Percentiles rank a stretch among this genome's conserved stretches.
Conservation (phyloP, 257 asterid genomes). For the Solanum boliviense region DNA sequence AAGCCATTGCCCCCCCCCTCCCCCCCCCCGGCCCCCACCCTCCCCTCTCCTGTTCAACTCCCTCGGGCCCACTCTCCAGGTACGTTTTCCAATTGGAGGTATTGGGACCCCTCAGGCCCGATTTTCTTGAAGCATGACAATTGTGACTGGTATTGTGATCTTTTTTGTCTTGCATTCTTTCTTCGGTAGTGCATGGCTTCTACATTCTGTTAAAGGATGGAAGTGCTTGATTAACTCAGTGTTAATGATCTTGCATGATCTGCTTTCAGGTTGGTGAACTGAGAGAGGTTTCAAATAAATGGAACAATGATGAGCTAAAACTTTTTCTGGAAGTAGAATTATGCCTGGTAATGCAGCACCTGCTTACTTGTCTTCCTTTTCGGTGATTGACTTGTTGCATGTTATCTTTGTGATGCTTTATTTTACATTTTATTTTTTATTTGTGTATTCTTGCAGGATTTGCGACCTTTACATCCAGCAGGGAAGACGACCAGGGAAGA, state of each 20-base stretch:
- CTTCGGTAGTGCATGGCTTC: background rate
- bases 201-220: background rate
- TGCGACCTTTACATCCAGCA: conserved; percentile 42
- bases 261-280: conserved; percentile 55
- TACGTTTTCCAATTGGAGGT: background rate
- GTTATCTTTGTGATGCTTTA: background rate
- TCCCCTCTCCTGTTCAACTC: background rate
- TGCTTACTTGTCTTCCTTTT: background rate
- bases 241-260: conserved; percentile 3
- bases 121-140: background rate
- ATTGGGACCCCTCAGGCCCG: background rate
- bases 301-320: conserved; percentile 57
- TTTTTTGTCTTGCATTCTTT: background rate
- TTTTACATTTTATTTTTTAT: background rate
- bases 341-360: conserved; percentile 35
- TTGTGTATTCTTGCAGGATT: conserved; percentile 27
- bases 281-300: conserved; percentile 57
- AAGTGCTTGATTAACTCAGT: background rate
- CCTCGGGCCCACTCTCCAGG: background rate
- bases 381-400: background rate
- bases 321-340: conserved; percentile 55
- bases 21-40: too few species aligned
- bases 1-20: background rate
- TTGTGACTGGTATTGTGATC: background rate
- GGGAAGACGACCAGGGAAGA: conserved; percentile 49